These are phyloP conservation scores for Cardiospermum halicacabum DNA, from an alignment of 345 rosid genomes.

Conservation along the genomic window DNA sequence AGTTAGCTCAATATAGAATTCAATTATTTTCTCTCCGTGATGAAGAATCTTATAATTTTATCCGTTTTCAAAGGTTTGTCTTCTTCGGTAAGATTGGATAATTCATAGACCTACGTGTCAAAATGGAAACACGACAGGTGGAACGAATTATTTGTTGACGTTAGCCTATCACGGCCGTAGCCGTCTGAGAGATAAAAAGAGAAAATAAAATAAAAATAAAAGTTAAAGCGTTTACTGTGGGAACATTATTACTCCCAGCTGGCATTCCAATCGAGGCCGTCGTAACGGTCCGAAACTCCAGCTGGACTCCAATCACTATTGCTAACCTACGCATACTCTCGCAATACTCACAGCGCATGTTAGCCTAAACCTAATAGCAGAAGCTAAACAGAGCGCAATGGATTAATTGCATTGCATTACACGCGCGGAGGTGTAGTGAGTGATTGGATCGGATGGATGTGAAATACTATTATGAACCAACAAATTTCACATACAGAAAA, in stretches of 20 bases:
- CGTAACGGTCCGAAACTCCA: slow-evolving; percentile 57
- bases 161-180: neutral
- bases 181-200: too few species aligned
- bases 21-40: too few species aligned
- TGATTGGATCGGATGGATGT: too few species aligned
- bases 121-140: neutral
- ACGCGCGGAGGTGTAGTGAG: neutral
- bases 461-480: neutral
- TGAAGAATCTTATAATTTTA: too few species aligned
- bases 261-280: slow-evolving; percentile 28
- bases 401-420: too few species aligned
- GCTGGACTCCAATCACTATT: slow-evolving; percentile 51
- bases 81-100: too few species aligned
- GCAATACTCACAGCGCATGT: slow-evolving; percentile 7
- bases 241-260: slow-evolving; percentile 30
- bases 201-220: neutral
- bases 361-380: slow-evolving; percentile 6
- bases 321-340: slow-evolving; percentile 21
- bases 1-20: too few species aligned
- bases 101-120: neutral
- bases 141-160: neutral
- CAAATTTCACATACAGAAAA: slow-evolving; percentile 7
- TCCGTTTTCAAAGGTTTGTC: too few species aligned
- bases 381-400: too few species aligned
- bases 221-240: neutral